phyloP scores from a whole-genome alignment of 2,329 filamentous ascomycete species.

The Trichoderma afroharzianum region DNA sequence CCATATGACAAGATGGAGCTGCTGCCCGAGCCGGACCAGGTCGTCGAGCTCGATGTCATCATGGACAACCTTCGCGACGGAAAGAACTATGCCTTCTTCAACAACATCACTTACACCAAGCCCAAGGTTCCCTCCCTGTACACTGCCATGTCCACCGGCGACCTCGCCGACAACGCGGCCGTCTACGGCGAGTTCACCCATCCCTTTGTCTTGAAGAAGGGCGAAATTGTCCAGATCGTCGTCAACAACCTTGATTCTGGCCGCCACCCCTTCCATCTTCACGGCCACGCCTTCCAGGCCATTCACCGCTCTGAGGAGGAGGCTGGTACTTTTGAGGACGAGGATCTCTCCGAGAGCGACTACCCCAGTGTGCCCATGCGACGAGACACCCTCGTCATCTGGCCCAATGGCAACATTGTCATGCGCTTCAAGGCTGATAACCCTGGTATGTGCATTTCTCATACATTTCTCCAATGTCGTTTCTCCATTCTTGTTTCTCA shows the following conservation, averaged over 20 bases:
- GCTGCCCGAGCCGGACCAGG: slow-evolving; percentile 58
- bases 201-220: slow-evolving; percentile 63
- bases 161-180: slow-evolving; percentile 53
- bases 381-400: slow-evolving; percentile 64
- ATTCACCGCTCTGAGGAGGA: slow-evolving; percentile 58
- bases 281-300: slow-evolving; percentile 72
- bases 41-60: slow-evolving; percentile 60
- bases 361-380: slow-evolving; percentile 59
- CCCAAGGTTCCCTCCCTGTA: slow-evolving; percentile 80
- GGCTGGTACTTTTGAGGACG: slow-evolving; percentile 51
- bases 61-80: slow-evolving; percentile 61
- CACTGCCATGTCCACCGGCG: slow-evolving; percentile 63
- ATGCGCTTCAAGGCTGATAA: slow-evolving; percentile 66
- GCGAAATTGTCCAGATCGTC: slow-evolving; percentile 67
- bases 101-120: slow-evolving; percentile 69
- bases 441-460: slow-evolving; percentile 43
- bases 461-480: not conserved
- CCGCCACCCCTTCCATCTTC: slow-evolving; percentile 74
- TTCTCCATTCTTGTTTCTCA: not conserved
- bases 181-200: slow-evolving; percentile 67
- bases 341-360: slow-evolving; percentile 40
- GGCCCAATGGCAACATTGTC: slow-evolving; percentile 64
- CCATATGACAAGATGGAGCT: slow-evolving; percentile 63
- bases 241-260: slow-evolving; percentile 73
- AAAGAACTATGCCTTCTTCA: slow-evolving; percentile 62